Evolutionary conservation across 1,139 yeast species (phyloP), one percentile per base, ranked within the genome.

Genomic region (Saccharomycopsis hybrid): DNA sequence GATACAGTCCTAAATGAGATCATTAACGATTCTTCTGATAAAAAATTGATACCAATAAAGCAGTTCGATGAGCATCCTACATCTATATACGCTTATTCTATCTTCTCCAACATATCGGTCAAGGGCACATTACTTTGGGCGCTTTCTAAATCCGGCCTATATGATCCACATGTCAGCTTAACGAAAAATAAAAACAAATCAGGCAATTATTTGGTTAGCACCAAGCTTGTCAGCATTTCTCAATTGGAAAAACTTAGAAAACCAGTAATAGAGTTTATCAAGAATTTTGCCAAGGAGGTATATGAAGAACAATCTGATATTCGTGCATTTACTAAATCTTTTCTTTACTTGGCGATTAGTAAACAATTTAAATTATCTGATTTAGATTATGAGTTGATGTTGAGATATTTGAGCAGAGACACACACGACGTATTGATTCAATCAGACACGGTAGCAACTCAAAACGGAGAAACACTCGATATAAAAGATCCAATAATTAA

Each of bases 1-100:
- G 51, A 48, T 41, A 55, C 66, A 8, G 72, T 65, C 3, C 54
- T 70, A 3, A 69, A 69, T 45, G 59, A 57, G n/a, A 56, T 68
- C 35, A 58, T 68, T 1, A 49, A 46, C 32, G 44, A 42, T 30
- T n/a, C 27, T 5, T n/a, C 31, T 7, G 47, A 35, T 8, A 33
- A 18, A 49, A 54, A 3, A 57, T 56, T 70, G 46, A 55, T 67
- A 0, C 64, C 66, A 0, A 39, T 58, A 13, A 57, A 55, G 2
- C 55, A 57, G 31, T 70, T 63, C 46, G 44, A 53, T 29, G 47
- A 36, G 5, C 43, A 46, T 24, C 45, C 42, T 24, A 57, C 54
- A 11, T 49, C 60, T 25, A 52, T 58, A n/a, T 58, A 60, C 44
- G 44, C 49, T 33, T 9, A 38, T 3, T 46, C 49, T 3, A n/a